Conservation (phyloP, 179 eudicot genomes). For the Spergularia azorica region DNA sequence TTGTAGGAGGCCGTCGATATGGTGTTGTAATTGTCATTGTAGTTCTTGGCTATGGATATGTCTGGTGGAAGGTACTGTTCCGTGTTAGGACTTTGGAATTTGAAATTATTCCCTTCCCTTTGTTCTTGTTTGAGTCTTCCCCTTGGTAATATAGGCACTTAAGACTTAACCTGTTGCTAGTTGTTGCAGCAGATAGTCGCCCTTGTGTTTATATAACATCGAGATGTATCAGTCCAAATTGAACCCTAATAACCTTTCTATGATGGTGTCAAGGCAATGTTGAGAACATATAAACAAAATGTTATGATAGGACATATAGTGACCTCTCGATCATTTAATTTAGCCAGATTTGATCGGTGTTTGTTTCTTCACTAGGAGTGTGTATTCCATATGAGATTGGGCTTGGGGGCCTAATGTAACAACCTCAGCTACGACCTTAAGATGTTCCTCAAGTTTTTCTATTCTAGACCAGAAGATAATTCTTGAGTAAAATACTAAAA, state of each 20-base stretch:
- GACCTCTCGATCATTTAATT: no score
- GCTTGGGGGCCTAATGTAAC: not conserved
- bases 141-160: not conserved
- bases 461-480: not conserved
- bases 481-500: not conserved
- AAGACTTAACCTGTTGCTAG: not conserved
- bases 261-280: no score
- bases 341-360: no score
- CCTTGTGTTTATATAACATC: no score
- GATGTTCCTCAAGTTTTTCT: not conserved
- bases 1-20: conserved; percentile 56
- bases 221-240: no score
- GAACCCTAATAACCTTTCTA: no score
- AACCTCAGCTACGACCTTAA: not conserved
- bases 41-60: conserved; percentile 64
- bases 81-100: not conserved
- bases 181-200: not conserved
- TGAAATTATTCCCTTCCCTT: not conserved
- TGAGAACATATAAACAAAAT: no score
- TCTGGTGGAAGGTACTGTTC: conserved; percentile 80
- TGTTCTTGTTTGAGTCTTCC: conserved; percentile 1
- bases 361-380: not conserved
- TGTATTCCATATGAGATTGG: not conserved
- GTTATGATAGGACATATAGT: no score
- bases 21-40: conserved; percentile 51